These are phyloP conservation scores for Cladosporium sp. DNA, from an alignment of 2,329 filamentous ascomycete genomes.

Conservation along the genomic window DNA sequence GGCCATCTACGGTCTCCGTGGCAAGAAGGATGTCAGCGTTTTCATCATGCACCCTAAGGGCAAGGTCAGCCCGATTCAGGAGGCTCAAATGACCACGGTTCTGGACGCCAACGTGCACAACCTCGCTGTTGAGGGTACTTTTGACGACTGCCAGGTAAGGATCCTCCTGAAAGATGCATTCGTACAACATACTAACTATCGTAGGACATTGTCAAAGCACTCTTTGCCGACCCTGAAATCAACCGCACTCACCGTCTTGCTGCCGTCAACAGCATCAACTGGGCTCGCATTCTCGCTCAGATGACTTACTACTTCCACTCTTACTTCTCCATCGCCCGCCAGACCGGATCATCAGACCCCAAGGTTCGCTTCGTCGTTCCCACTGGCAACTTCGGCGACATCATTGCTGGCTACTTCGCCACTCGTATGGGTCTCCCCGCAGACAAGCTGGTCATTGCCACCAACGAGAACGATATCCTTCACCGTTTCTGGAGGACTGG, in stretches of 20 bases:
- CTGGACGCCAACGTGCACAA: conserved; percentile 90
- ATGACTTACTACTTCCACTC: conserved; percentile 96
- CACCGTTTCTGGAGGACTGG: conserved; percentile 92
- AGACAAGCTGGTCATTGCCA: conserved; percentile 85
- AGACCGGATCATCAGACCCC: conserved; percentile 57
- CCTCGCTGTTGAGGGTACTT: conserved; percentile 80
- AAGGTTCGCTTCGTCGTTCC: conserved; percentile 83
- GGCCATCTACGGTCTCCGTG: conserved; percentile 88
- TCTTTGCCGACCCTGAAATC: conserved; percentile 80
- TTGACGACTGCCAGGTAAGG: conserved; percentile 87
- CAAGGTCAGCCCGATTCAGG: conserved; percentile 84
- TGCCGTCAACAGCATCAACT: conserved; percentile 97
- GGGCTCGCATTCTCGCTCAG: conserved; percentile 89
- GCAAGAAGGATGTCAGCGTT: conserved; percentile 95
- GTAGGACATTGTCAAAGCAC: conserved; percentile 83
- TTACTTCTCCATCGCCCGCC: conserved; percentile 73
- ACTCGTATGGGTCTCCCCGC: conserved; percentile 82
- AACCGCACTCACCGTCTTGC: conserved; percentile 80
- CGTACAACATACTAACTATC: background rate
- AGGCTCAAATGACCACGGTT: conserved; percentile 95
- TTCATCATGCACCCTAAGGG: conserved; percentile 93
- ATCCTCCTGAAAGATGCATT: background rate
- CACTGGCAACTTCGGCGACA: conserved; percentile 94
- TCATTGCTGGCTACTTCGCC: conserved; percentile 89
- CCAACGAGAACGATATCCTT: conserved; percentile 96